These are phyloP conservation scores for Penicillium turbatum DNA, from an alignment of 495 filamentous ascomycete species.

Conservation along the genomic window DNA sequence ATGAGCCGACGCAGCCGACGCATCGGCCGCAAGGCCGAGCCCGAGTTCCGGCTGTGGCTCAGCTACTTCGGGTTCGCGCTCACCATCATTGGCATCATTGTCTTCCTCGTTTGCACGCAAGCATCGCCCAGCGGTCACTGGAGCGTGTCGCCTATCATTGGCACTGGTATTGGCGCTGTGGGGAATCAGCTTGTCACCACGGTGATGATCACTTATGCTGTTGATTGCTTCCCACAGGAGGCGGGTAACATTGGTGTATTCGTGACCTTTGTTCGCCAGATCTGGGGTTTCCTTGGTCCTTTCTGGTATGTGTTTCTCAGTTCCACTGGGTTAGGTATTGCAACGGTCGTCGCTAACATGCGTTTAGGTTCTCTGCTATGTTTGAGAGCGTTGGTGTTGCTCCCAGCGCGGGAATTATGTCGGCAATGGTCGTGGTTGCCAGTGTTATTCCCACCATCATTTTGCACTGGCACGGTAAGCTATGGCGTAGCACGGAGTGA, in stretches of 20 bases:
- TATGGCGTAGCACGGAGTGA: constrained; percentile 19
- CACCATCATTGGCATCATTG: constrained; percentile 46
- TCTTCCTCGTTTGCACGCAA: constrained; percentile 46
- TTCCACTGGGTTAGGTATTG: background rate
- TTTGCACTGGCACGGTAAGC: constrained; percentile 27
- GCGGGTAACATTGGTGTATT: constrained; percentile 51
- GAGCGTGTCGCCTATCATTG: constrained; percentile 49
- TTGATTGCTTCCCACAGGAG: constrained; percentile 48
- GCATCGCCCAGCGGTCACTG: constrained; percentile 36
- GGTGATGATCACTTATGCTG: constrained; percentile 49
- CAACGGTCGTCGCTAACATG: constrained; percentile 6
- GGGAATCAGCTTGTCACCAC: constrained; percentile 57
- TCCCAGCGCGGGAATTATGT: constrained; percentile 34
- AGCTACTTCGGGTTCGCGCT: constrained; percentile 46
- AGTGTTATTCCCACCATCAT: constrained; percentile 38
- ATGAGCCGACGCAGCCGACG: constrained; percentile 34
- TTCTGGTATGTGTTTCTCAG: constrained; percentile 42
- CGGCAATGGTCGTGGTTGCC: constrained; percentile 31
- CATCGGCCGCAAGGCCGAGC: constrained; percentile 28
- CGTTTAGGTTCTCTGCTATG: constrained; percentile 39
- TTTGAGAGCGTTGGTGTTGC: constrained; percentile 41
- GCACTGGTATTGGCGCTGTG: constrained; percentile 44
- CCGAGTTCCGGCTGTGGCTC: constrained; percentile 52
- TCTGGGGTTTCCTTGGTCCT: constrained; percentile 55
- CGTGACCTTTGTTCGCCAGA: constrained; percentile 49